Evolutionary conservation across 2,329 filamentous ascomycete species (phyloP), one percentile per base, ranked within the genome.

Genomic region (Nannizziopsis barbatae): DNA sequence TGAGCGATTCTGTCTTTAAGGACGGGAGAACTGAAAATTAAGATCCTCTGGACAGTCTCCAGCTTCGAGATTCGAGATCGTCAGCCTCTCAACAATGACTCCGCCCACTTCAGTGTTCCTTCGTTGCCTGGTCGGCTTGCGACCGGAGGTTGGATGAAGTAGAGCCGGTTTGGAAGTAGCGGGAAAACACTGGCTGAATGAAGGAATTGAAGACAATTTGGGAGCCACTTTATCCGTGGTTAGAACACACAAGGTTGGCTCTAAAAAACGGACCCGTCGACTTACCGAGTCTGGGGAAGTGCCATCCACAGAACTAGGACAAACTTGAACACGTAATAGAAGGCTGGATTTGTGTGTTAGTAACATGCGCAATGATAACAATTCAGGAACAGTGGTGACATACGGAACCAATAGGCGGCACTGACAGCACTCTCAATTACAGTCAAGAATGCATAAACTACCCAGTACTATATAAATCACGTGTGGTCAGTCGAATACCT

Each of bases 261-360:
- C 22, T 20, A 31, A 17, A 20, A 20, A 14, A 45, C 20, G n/a
- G 37, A 20, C 22, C 50, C 47, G 50, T 35, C n/a, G 38, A 74
- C 83, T 66, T 83, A 95, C 90, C 76, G 76, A 75, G 93, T 95
- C 70, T 86, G 79, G 68, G 92, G 92, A 63, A 98, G 87, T 60
- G 90, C 82, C 74, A 98, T 88, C 92, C 92, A 98, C 68, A 98
- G 82, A 62, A 96, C 78, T 68, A 96, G 84, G 65, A 93, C 75
- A 66, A 98, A 95, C 80, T 98, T 98, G 84, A 98, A 96, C 66
- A 89, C 90, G 73, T 86, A 98, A 84, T 98, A 98, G 76, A 98
- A 98, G 65, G 92, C 71, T 73, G 42, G 5, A 37, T 40, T 31
- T 15, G 12, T 43, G n/a, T n/a, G 49, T 53, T 48, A 44, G 18